phyloP scores from a whole-genome alignment of 176 grass and related monocot species.

The Neostapfia colusana region DNA sequence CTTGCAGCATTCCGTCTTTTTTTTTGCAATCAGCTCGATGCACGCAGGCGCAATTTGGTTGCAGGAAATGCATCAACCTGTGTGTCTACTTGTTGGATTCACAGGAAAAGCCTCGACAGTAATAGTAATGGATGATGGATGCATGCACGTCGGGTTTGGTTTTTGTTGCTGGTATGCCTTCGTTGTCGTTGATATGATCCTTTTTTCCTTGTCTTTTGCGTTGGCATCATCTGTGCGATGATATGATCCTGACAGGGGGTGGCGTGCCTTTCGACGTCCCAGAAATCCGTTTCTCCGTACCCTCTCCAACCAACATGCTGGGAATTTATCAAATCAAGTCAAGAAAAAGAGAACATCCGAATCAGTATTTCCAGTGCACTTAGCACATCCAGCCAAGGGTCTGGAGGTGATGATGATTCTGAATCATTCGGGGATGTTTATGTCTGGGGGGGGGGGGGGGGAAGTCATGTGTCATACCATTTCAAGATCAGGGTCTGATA shows the following conservation, averaged over 20 bases:
- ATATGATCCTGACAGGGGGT: not conserved
- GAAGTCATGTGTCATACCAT: conserved; percentile 70
- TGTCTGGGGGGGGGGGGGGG: conserved; percentile 93
- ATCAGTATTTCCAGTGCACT: conserved; percentile 93
- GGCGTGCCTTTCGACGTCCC: not conserved
- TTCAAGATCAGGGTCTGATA: conserved; percentile 40
- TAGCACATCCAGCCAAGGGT: conserved; percentile 98
- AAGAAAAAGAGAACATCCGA: too few relatives aligned
- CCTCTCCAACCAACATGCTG: too few relatives aligned
- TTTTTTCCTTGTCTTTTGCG: not conserved
- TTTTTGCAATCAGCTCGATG: conserved; percentile 13
- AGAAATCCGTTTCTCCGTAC: not conserved
- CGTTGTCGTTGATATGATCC: too few relatives aligned
- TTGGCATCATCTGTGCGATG: not conserved
- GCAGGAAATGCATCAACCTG: not conserved
- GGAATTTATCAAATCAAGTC: too few relatives aligned
- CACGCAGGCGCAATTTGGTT: not conserved
- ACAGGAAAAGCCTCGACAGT: too few relatives aligned
- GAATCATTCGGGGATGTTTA: conserved; percentile 93
- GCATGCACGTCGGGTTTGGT: too few relatives aligned
- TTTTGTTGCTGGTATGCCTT: too few relatives aligned
- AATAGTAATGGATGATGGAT: too few relatives aligned
- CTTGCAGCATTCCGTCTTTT: not conserved
- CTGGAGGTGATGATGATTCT: conserved; percentile 84
- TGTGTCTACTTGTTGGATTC: not conserved